Conservation (phyloP, 768 basidiomycete genomes). For the Russula emetica region DNA sequence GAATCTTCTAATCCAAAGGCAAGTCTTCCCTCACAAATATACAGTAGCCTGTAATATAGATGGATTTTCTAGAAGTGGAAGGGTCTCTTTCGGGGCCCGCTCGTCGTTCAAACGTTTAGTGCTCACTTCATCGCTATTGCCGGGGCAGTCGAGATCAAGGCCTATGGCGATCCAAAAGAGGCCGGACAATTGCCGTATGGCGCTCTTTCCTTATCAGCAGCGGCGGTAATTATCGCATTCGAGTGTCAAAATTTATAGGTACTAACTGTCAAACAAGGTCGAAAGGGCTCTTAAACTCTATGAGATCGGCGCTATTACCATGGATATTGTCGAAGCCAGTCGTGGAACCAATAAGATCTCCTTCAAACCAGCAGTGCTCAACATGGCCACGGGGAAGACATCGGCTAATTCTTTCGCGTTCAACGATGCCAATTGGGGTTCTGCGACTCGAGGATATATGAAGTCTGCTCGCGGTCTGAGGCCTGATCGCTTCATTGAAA, state of each 20-base stretch:
- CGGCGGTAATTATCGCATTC: neutral
- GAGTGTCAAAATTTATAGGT: neutral
- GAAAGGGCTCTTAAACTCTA: neutral
- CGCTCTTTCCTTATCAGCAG: neutral
- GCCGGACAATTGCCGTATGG: neutral
- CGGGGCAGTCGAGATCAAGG: neutral
- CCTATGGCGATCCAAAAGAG: neutral
- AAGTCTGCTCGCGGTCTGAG: neutral
- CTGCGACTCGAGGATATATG: neutral
- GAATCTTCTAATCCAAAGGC: neutral
- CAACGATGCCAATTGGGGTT: neutral
- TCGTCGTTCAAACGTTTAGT: neutral
- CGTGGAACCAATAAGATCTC: neutral
- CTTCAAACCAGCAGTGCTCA: neutral
- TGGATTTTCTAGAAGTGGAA: neutral
- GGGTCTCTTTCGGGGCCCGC: neutral
- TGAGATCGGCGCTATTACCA: neutral
- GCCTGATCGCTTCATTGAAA: neutral
- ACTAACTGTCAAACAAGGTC: neutral
- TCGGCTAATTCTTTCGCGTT: neutral
- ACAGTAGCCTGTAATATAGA: neutral
- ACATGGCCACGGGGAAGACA: neutral
- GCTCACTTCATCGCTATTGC: neutral
- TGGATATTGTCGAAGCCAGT: neutral
- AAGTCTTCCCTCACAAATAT: neutral